Base-by-base conservation (phyloP, 441 rosid genomes). In the Croton setiger region DNA sequence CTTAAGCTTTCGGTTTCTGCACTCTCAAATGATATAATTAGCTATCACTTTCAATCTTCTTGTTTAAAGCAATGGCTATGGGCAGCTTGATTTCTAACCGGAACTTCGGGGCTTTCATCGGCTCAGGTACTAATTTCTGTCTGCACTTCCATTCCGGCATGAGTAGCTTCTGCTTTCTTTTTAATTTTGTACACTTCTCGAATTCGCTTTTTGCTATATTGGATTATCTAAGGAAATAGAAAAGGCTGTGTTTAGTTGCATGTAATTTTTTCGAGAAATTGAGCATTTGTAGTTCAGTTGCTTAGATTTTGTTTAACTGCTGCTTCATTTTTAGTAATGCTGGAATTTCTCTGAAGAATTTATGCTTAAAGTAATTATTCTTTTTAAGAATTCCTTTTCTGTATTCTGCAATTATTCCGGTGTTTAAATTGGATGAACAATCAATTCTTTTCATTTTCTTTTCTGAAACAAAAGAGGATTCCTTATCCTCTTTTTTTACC, bases 41-140 rank as follows among this genome's bases (percentile, higher is more conserved):
- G 47, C 66, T 71, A 41, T 21, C 6, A 60, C 72, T 67, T 70
- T 81, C 64, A 33, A 12, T 58, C 43, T 47, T 23, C 27, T 63
- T 44, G 13, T 58, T 17, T 17, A 54, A 18, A 70, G 59, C 71
- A 76, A 94, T 94, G 98, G 90, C 92, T 60, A 84, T 90, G 71
- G 96, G 93, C 69, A 80, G 89, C 76, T 79, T 95, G 78, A 79
- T 90, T 83, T 86, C 92, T 31, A 83, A 76, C 82, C 85, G 89
- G 74, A 80, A 80, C 80, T 85, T 86, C 61, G 87, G 87, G 76
- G 84, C 86, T 60, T 85, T 84, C 75, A 74, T 58, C 10, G 59
- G 82, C 75, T 88, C 94, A 79, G 97, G 98, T 92, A 80, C 23
- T 56, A 17, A 15, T 72, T 63, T 17, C 73, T 51, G 39, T 7